Evolutionary conservation across 306 rosid species (phyloP), one percentile per base, ranked within the genome.

Genomic region (Quillaja saponaria): DNA sequence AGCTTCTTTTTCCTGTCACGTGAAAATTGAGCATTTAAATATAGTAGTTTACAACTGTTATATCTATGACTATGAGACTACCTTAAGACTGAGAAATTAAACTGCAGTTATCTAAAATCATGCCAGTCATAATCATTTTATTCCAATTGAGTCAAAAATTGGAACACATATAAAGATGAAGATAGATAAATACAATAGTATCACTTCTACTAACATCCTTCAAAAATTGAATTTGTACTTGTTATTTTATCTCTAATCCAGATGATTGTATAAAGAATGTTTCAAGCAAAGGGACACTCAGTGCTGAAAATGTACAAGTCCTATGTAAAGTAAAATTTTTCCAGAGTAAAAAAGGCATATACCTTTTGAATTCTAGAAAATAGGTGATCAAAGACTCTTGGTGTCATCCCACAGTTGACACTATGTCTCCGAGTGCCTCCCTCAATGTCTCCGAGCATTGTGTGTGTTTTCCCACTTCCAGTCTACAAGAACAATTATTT

Each of bases 401-500:
- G 99, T 63, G 99, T 92, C 90, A 92, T 92, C 78, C 99, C 99
- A 55, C 97, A 89, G 71, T 92, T 89, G 73, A 85, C 95, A 74
- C 99, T 89, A 65, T 92, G 96, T 68, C 99, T 87, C 78, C 95
- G 84, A 46, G 99, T 86, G 59, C 96, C 99, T 42, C 86, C 96
- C 66, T 92, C 99, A 66, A 92, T 87, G 64, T 92, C 99, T 71
- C 99, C 99, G 34, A 92, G 99, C 99, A 92, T 92, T 44, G 99
- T 92, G 76, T 92, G 95, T 64, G 99, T 92, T 84, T 92, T 92
- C 57, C 99, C 99, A 61, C 99, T 92, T 80, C 99, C 99, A 18
- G 99, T 92, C 99, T 92, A 66, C 18, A 73, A 31, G 68, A 62
- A 61, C 18, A 63, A 47, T 75, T 41, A 67, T 25, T 45, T 50